phyloP scores from a whole-genome alignment of 192 early-diverging fungal genomes.

The Coemansia sp. region DNA sequence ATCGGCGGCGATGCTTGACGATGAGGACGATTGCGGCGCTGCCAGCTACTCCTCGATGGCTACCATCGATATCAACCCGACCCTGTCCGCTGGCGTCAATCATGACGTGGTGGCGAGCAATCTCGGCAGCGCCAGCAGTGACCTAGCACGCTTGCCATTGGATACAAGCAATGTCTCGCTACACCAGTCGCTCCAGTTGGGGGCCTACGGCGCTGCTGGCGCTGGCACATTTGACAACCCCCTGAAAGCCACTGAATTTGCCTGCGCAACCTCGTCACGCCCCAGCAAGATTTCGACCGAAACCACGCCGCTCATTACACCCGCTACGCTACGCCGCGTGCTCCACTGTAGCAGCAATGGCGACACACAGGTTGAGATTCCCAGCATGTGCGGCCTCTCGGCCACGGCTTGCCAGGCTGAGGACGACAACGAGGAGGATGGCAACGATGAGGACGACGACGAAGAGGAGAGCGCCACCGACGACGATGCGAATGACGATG shows the following conservation, averaged over 20 bases:
- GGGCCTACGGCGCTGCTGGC: slow-evolving; percentile 18
- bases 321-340: slow-evolving; percentile 4
- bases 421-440: neutral
- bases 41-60: slow-evolving; percentile 7
- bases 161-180: neutral
- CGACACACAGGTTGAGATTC: slow-evolving; percentile 1
- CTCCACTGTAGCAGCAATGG: neutral
- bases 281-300: slow-evolving; percentile 12
- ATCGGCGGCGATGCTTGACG: neutral
- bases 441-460: neutral
- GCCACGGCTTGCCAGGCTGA: neutral
- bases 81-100: neutral
- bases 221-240: neutral
- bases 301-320: slow-evolving; percentile 24
- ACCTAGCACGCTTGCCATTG: neutral
- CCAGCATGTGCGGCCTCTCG: slow-evolving; percentile 14
- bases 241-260: slow-evolving; percentile 13
- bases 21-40: neutral
- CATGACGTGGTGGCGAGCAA: slow-evolving; percentile 2
- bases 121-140: neutral
- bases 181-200: neutral
- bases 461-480: neutral
- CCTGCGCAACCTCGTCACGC: slow-evolving; percentile 3
- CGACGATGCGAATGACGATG: slow-evolving; percentile 9
- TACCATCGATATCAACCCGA: slow-evolving; percentile 6